Percentiles rank a stretch among this genome's conserved stretches.
phyloP scores from a whole-genome alignment of 371 early-diverging fungal species.

The Haplosporangium sp. region DNA sequence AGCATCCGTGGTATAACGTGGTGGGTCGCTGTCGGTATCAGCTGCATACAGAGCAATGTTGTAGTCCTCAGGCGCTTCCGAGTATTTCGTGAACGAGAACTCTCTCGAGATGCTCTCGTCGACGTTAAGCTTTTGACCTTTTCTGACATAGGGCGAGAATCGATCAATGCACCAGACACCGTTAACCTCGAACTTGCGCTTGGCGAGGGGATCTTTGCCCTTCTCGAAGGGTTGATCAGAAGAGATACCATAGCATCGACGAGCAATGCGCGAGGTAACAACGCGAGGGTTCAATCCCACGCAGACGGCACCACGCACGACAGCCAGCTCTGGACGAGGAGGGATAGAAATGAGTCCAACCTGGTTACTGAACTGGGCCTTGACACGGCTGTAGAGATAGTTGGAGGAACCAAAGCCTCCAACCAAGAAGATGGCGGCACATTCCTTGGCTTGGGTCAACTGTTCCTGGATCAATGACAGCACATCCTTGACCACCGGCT shows the following conservation, averaged over 20 bases:
- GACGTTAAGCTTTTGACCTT: conserved; percentile 67
- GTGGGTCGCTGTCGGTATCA: conserved; percentile 56
- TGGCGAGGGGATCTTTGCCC: conserved; percentile 54
- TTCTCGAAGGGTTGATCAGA: conserved; percentile 69
- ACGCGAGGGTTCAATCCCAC: conserved; percentile 65
- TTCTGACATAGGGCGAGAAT: conserved; percentile 67
- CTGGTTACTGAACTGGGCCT: conserved; percentile 54
- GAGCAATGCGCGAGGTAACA: conserved; percentile 66
- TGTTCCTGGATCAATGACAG: conserved; percentile 61
- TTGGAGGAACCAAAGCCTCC: conserved; percentile 67
- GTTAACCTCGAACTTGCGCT: conserved; percentile 54
- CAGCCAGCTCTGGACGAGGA: conserved; percentile 53
- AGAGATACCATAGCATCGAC: conserved; percentile 71
- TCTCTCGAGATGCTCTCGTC: conserved; percentile 63
- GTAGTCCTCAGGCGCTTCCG: conserved; percentile 45
- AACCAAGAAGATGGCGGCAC: conserved; percentile 61
- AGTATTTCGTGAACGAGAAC: conserved; percentile 51
- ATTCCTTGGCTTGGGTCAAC: conserved; percentile 53
- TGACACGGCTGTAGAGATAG: conserved; percentile 59
- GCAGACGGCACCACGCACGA: conserved; percentile 57
- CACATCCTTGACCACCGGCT: conserved; percentile 66
- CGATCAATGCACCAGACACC: conserved; percentile 54
- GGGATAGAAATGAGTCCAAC: conserved; percentile 56
- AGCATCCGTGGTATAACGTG: conserved; percentile 59
- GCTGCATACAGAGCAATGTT: conserved; percentile 59